Evolutionary conservation across 73 alveolate species (phyloP).

Genomic region (Paramecium caudatum): DNA sequence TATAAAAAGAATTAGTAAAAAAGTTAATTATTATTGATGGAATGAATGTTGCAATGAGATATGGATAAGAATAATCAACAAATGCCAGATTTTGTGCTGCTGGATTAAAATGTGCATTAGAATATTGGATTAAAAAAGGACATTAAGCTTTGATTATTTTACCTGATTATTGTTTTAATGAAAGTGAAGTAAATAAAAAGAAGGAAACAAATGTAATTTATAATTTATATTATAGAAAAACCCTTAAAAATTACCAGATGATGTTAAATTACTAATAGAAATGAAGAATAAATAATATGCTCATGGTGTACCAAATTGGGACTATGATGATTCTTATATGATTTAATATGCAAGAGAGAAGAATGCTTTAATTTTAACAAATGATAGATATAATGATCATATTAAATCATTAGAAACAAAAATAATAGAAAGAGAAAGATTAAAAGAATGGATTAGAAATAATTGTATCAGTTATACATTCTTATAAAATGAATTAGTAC

Average conservation of each 20-base stretch:
- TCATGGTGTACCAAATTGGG: slow-evolving; percentile 92
- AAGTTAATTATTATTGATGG: slow-evolving; percentile 93
- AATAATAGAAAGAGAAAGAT: slow-evolving; percentile 85
- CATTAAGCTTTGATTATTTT: slow-evolving; percentile 89
- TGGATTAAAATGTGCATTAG: slow-evolving; percentile 93
- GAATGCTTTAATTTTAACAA: slow-evolving; percentile 92
- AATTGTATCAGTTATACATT: slow-evolving; percentile 93
- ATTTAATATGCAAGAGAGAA: slow-evolving; percentile 93
- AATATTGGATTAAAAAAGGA: slow-evolving; percentile 91
- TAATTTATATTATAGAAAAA: no score
- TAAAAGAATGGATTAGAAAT: slow-evolving; percentile 90
- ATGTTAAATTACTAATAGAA: slow-evolving; percentile 84
- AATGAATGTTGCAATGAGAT: slow-evolving; percentile 95
- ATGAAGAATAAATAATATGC: slow-evolving; percentile 85
- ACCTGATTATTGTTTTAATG: slow-evolving; percentile 93
- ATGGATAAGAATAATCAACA: slow-evolving; percentile 82
- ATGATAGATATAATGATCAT: slow-evolving; percentile 95
- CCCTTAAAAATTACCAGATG: slow-evolving; percentile 86
- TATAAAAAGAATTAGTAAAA: slow-evolving; percentile 37
- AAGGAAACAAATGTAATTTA: slow-evolving; percentile 76
- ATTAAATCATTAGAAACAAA: slow-evolving; percentile 81
- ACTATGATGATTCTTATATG: slow-evolving; percentile 96
- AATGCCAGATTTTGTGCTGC: slow-evolving; percentile 82
- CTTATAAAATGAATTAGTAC: slow-evolving; percentile 90
- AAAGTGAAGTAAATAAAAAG: slow-evolving; percentile 83